Conservation (phyloP, 2,329 filamentous ascomycete genomes). For the Daldinia sp. region DNA sequence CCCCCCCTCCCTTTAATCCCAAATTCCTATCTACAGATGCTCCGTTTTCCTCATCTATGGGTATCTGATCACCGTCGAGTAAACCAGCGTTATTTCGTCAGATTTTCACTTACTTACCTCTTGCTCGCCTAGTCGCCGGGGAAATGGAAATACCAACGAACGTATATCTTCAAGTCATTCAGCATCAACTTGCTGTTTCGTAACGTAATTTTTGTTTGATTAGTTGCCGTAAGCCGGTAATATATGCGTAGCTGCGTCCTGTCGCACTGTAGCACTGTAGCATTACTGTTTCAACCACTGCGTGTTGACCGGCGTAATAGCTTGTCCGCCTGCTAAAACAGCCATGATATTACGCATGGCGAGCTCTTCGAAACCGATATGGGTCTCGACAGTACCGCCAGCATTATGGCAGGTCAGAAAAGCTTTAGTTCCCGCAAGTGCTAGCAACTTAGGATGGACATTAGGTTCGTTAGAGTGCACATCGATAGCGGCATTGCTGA, state of each 20-base stretch:
- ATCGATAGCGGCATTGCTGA: conserved; percentile 67
- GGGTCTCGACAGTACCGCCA: conserved; percentile 71
- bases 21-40: conserved; percentile 31
- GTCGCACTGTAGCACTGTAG: not conserved
- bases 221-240: not conserved
- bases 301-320: conserved; percentile 70
- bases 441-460: conserved; percentile 57
- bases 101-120: not conserved
- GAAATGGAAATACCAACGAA: not conserved
- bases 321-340: conserved; percentile 59
- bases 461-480: conserved; percentile 69
- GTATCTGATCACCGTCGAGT: conserved; percentile 16
- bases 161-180: conserved; percentile 4
- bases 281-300: conserved; percentile 49
- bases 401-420: conserved; percentile 74
- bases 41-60: conserved; percentile 30
- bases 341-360: conserved; percentile 72
- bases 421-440: conserved; percentile 54
- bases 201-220: not conserved
- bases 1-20: not conserved
- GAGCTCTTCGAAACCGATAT: conserved; percentile 71
- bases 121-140: conserved; percentile 5
- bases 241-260: not conserved
- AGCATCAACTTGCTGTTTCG: not conserved
- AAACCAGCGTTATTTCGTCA: conserved; percentile 8